Evolutionary conservation across 495 filamentous ascomycete genomes (phyloP).

Genomic region (Rhizodiscina lignyota): DNA sequence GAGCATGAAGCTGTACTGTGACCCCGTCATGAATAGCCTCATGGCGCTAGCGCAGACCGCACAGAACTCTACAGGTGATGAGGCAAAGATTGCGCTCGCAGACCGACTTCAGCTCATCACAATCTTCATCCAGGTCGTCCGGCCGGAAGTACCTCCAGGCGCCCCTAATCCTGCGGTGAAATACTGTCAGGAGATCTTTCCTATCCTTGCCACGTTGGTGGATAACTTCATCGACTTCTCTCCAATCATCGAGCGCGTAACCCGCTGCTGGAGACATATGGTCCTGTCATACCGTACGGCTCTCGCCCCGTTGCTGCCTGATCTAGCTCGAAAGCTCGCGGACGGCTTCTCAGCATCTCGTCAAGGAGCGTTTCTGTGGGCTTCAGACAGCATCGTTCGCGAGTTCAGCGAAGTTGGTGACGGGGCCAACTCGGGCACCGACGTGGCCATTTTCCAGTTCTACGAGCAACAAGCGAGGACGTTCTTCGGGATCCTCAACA

Average conservation of each 20-base stretch:
- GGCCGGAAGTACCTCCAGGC: conserved; percentile 54
- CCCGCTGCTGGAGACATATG: conserved; percentile 90
- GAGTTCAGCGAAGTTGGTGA: conserved; percentile 87
- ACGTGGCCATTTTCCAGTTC: conserved; percentile 80
- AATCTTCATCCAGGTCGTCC: conserved; percentile 66
- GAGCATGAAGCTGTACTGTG: conserved; percentile 80
- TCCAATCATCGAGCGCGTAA: conserved; percentile 85
- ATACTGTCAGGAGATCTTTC: conserved; percentile 88
- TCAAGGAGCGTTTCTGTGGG: conserved; percentile 96
- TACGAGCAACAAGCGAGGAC: conserved; percentile 80
- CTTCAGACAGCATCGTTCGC: conserved; percentile 80
- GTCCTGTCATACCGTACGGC: conserved; percentile 85
- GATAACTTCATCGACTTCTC: conserved; percentile 68
- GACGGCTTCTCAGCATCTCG: conserved; percentile 68
- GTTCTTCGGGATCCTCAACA: conserved; percentile 78
- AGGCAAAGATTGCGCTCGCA: conserved; percentile 64
- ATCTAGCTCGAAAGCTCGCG: conserved; percentile 73
- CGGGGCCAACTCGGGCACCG: conserved; percentile 64
- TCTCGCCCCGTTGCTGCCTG: conserved; percentile 68
- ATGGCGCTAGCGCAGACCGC: conserved; percentile 60
- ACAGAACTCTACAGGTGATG: conserved; percentile 62
- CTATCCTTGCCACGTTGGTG: conserved; percentile 64
- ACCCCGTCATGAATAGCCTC: conserved; percentile 72
- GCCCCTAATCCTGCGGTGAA: conserved; percentile 81
- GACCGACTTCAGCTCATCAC: conserved; percentile 88